These are phyloP conservation scores for Pythium scleroteichum DNA, from an alignment of 352 stramenopile genomes.

Conservation along the genomic window DNA sequence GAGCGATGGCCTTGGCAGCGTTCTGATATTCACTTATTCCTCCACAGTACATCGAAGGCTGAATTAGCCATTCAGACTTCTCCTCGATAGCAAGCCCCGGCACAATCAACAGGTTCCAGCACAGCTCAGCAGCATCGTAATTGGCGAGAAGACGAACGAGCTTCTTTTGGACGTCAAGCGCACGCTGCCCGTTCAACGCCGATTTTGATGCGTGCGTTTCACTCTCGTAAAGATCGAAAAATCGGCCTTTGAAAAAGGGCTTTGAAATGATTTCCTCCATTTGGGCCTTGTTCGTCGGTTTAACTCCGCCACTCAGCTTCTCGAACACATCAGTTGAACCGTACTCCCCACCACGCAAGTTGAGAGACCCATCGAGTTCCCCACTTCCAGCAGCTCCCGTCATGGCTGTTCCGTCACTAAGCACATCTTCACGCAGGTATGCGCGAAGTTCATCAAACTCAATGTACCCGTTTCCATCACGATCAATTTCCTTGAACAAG, in stretches of 20 bases:
- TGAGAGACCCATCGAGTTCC: constrained; percentile 35
- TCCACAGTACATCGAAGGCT: constrained; percentile 30
- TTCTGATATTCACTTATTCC: constrained; percentile 45
- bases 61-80: constrained; percentile 31
- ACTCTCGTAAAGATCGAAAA: constrained; percentile 37
- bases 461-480: constrained; percentile 78
- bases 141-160: constrained; percentile 37
- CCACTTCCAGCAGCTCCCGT: constrained; percentile 22
- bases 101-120: constrained; percentile 32
- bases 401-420: constrained; percentile 15
- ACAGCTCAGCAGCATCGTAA: constrained; percentile 33
- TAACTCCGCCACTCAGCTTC: constrained; percentile 30
- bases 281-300: constrained; percentile 22
- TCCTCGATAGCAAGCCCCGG: constrained; percentile 24
- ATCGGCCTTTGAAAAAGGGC: constrained; percentile 27
- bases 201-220: constrained; percentile 29
- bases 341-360: constrained; percentile 44
- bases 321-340: constrained; percentile 34
- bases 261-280: constrained; percentile 31
- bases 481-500: constrained; percentile 80
- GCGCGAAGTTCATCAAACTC: constrained; percentile 93
- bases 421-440: constrained; percentile 31
- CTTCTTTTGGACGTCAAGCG: constrained; percentile 40
- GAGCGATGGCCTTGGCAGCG: constrained; percentile 31
- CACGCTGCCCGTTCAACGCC: constrained; percentile 25